Percentiles rank a stretch among this genome's conserved stretches.
Conservation (phyloP, 306 rosid species). For the Potentilla sterilis region DNA sequence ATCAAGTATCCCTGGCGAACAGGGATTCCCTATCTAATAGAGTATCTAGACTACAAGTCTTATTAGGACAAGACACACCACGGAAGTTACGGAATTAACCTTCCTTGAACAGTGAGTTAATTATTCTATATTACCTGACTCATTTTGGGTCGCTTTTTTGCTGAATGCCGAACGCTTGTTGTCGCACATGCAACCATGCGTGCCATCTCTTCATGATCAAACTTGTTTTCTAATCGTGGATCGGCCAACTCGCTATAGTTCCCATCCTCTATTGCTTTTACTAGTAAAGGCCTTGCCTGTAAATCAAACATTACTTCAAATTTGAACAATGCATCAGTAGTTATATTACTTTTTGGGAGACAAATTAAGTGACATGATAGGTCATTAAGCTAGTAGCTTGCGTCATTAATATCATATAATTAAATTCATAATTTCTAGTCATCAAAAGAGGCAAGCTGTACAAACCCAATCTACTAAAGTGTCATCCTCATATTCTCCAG, state of each 20-base stretch:
- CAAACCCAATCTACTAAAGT: constrained; percentile 86
- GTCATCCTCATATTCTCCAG: constrained; percentile 51
- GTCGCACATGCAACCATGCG: constrained; percentile 83
- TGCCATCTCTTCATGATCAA: constrained; percentile 43
- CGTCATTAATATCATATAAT: background rate
- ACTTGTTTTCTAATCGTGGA: constrained; percentile 52
- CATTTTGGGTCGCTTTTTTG: constrained; percentile 76
- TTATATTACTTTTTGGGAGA: background rate
- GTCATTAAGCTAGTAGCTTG: background rate
- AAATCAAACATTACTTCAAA: background rate
- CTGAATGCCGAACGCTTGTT: constrained; percentile 62
- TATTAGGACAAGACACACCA: no score
- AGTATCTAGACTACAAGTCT: no score
- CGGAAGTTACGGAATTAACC: no score
- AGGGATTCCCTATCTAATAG: no score
- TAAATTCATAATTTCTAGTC: background rate
- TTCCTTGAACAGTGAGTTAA: no score
- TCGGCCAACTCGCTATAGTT: constrained; percentile 51
- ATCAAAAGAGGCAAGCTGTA: background rate
- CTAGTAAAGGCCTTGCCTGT: constrained; percentile 76
- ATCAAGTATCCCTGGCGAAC: no score
- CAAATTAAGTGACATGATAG: background rate
- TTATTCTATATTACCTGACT: constrained; percentile 51
- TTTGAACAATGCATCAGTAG: background rate
- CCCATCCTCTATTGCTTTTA: constrained; percentile 44